Percentiles rank a stretch among this genome's conserved stretches.
Conservation (phyloP, 805 yeast genomes). For the Metschnikowia baotianmanensis region DNA sequence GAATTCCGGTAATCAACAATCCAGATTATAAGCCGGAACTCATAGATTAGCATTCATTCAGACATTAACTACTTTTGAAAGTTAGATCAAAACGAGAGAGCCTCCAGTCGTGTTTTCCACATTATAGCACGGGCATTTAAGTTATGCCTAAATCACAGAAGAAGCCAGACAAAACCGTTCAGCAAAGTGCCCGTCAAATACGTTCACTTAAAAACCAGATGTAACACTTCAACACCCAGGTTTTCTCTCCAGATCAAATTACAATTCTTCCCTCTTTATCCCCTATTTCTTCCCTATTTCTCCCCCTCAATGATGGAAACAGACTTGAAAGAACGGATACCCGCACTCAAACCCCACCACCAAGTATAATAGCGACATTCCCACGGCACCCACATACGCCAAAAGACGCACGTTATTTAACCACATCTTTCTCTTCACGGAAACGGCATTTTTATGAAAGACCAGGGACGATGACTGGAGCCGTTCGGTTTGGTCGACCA, state of each 20-base stretch:
- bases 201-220: no score
- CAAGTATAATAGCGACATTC: constrained; percentile 40
- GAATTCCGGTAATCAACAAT: neutral
- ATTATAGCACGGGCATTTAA: no score
- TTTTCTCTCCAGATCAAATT: no score
- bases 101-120: neutral
- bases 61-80: neutral
- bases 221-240: no score
- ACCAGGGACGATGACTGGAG: constrained; percentile 64
- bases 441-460: constrained; percentile 66
- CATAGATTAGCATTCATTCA: no score
- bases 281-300: neutral
- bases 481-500: constrained; percentile 78
- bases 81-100: neutral
- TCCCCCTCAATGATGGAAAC: constrained; percentile 25
- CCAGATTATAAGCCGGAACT: neutral
- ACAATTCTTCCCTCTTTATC: neutral
- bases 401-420: constrained; percentile 53
- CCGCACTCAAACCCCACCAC: constrained; percentile 54
- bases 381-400: constrained; percentile 21
- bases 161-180: no score
- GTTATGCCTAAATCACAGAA: no score
- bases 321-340: constrained; percentile 45
- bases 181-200: no score
- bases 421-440: constrained; percentile 68